phyloP scores from a whole-genome alignment of 2,329 filamentous ascomycete species.

The Seiridium cupressi region DNA sequence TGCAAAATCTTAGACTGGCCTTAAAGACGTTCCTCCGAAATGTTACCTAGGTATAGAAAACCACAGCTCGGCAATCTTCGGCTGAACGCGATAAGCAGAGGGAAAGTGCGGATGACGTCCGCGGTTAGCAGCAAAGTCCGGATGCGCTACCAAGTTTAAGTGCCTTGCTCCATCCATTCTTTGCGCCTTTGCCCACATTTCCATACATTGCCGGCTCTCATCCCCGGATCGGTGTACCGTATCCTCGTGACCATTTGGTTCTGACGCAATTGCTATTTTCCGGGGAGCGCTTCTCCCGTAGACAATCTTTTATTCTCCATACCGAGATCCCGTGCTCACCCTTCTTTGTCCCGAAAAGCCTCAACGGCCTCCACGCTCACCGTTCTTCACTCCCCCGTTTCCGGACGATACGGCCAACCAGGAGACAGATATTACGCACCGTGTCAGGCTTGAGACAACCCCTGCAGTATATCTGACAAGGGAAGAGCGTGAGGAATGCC shows the following conservation, averaged over 20 bases:
- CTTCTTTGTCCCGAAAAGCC: not conserved
- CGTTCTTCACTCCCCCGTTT: not conserved
- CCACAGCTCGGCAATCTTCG: not conserved
- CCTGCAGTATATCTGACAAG: not conserved
- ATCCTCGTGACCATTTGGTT: not conserved
- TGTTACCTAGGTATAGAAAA: too few species aligned
- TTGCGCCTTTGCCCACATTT: not conserved
- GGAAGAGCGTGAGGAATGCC: slow-evolving; percentile 43
- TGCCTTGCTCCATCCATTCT: too few species aligned
- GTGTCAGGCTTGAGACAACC: not conserved
- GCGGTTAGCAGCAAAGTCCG: not conserved
- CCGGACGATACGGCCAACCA: not conserved
- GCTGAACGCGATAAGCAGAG: not conserved
- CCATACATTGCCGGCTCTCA: not conserved
- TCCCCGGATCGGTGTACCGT: not conserved
- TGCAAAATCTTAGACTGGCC: too few species aligned
- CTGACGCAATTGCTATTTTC: not conserved
- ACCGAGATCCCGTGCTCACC: not conserved
- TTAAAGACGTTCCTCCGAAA: too few species aligned
- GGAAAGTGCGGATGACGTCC: not conserved
- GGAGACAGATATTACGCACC: not conserved
- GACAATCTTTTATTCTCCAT: too few species aligned
- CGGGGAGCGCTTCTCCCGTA: too few species aligned
- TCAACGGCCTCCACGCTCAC: not conserved
- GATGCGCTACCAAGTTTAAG: too few species aligned